These are phyloP conservation scores for Zoysia pacifica DNA, from an alignment of 176 grass and related monocot genomes.

Conservation along the genomic window DNA sequence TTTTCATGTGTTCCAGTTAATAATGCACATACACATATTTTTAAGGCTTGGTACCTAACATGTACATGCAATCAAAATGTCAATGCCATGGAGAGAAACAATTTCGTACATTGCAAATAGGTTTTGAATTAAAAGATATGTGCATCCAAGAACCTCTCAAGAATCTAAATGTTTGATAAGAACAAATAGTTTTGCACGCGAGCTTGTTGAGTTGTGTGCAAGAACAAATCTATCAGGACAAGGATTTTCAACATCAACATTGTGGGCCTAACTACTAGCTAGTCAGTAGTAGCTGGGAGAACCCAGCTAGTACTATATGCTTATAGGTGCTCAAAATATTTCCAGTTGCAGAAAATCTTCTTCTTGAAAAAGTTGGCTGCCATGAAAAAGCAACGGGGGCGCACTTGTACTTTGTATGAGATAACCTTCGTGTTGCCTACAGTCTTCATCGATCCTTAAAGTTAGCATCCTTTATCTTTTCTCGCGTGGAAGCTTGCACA, in stretches of 20 bases:
- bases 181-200: neutral
- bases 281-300: conserved; percentile 8
- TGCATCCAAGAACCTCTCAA: conserved; percentile 4
- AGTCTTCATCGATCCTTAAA: conserved; percentile 13
- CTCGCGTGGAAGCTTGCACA: conserved; percentile 25
- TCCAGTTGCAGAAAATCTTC: neutral
- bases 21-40: neutral
- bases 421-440: neutral
- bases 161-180: conserved; percentile 26
- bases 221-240: conserved; percentile 1
- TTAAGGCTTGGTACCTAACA: neutral
- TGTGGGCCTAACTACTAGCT: neutral
- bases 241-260: neutral
- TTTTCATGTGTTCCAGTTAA: no score
- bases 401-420: neutral
- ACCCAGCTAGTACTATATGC: neutral
- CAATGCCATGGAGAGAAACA: neutral
- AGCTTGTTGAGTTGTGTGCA: neutral
- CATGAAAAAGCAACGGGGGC: neutral
- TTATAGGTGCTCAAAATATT: conserved; percentile 15
- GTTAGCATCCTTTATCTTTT: conserved; percentile 16
- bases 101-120: neutral
- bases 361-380: neutral
- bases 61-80: neutral
- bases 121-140: neutral